Conservation (phyloP, 73 alveolate genomes). For the Paramecium pentaurelia region DNA sequence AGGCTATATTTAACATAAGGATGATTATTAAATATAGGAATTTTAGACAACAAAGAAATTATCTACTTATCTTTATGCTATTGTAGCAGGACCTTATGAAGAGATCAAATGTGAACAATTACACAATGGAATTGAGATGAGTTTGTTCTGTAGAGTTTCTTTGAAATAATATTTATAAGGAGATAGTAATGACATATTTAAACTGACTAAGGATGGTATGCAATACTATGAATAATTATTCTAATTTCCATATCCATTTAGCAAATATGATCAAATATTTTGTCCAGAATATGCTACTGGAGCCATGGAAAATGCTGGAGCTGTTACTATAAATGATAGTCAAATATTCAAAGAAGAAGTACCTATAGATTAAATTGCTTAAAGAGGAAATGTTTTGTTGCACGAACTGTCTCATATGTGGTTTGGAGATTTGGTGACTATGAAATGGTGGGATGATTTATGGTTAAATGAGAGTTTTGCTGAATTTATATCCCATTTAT, state of each 20-base stretch:
- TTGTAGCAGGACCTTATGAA: slow-evolving; percentile 70
- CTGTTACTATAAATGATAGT: slow-evolving; percentile 92
- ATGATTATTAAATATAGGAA: not conserved
- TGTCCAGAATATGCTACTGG: slow-evolving; percentile 94
- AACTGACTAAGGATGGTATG: slow-evolving; percentile 55
- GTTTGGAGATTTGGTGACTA: slow-evolving; percentile 98
- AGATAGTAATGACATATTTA: slow-evolving; percentile 60
- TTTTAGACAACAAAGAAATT: slow-evolving; percentile 46
- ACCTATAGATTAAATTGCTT: slow-evolving; percentile 47
- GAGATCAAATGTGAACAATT: slow-evolving; percentile 30
- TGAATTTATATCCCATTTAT: slow-evolving; percentile 82
- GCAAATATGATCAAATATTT: slow-evolving; percentile 92
- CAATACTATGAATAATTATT: slow-evolving; percentile 80
- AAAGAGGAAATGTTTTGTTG: slow-evolving; percentile 72
- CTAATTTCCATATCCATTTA: slow-evolving; percentile 88
- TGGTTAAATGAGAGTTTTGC: slow-evolving; percentile 99
- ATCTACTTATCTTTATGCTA: slow-evolving; percentile 64
- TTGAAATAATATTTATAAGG: slow-evolving; percentile 67
- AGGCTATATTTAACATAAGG: not conserved
- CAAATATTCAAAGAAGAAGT: slow-evolving; percentile 88
- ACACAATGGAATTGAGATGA: slow-evolving; percentile 69
- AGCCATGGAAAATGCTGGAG: slow-evolving; percentile 99
- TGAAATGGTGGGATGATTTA: slow-evolving; percentile 99
- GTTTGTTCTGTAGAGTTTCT: slow-evolving; percentile 81
- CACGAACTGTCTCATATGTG: slow-evolving; percentile 99